Conservation (phyloP, 1,139 yeast genomes). For the Waltiozyma sp. region DNA sequence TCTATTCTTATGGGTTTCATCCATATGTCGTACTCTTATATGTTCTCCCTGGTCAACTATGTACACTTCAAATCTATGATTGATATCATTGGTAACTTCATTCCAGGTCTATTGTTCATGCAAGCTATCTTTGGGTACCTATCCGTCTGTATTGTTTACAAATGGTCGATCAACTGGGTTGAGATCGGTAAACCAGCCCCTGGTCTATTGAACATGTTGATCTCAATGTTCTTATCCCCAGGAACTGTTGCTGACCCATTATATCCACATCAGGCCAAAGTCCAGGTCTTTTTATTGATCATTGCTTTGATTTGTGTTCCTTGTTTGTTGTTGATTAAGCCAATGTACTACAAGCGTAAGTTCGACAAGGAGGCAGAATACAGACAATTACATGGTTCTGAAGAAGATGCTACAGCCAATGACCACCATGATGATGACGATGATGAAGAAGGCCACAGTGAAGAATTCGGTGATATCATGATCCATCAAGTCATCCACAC, state of each 20-base stretch:
- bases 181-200: slow-evolving; percentile 73
- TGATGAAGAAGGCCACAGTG: slow-evolving; percentile 37
- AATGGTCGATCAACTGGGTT: slow-evolving; percentile 93
- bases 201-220: slow-evolving; percentile 86
- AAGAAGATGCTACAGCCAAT: slow-evolving; percentile 12
- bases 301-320: slow-evolving; percentile 89
- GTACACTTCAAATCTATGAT: slow-evolving; percentile 61
- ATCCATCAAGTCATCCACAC: slow-evolving; percentile 98
- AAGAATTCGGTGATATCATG: slow-evolving; percentile 83
- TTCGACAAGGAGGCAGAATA: slow-evolving; percentile 20
- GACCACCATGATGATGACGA: slow-evolving; percentile 28
- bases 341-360: slow-evolving; percentile 52
- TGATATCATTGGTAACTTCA: slow-evolving; percentile 85
- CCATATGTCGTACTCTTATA: slow-evolving; percentile 87
- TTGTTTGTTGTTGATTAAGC: slow-evolving; percentile 82
- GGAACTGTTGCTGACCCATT: slow-evolving; percentile 77
- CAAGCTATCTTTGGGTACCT: slow-evolving; percentile 92
- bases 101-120: slow-evolving; percentile 92
- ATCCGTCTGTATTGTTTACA: slow-evolving; percentile 73
- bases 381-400: slow-evolving; percentile 5
- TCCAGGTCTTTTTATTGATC: slow-evolving; percentile 64
- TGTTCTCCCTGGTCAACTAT: slow-evolving; percentile 78
- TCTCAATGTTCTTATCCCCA: slow-evolving; percentile 91
- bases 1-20: slow-evolving; percentile 90
- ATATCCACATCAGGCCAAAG: slow-evolving; percentile 72